Evolutionary conservation across 2,329 filamentous ascomycete genomes (phyloP).

Genomic region (Alternaria triticina): DNA sequence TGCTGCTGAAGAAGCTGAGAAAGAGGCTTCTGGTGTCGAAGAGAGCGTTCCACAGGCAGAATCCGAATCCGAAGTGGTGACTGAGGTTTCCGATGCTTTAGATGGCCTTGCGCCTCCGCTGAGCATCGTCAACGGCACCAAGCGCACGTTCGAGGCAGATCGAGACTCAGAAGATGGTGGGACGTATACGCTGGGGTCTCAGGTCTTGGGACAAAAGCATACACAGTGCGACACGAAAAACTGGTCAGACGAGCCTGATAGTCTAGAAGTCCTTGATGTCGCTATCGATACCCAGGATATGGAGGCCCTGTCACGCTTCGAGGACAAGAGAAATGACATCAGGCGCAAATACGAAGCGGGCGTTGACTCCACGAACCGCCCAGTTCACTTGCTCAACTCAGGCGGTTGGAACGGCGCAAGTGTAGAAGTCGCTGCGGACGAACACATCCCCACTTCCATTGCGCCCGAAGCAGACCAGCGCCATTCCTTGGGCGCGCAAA

Average conservation of each 20-base stretch:
- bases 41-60: neutral
- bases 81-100: neutral
- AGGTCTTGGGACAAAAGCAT: neutral
- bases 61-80: neutral
- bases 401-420: neutral
- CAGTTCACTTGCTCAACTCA: neutral
- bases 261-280: neutral
- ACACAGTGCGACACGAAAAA: neutral
- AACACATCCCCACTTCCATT: neutral
- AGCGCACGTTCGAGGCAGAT: neutral
- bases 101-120: neutral
- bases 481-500: neutral
- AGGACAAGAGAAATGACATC: neutral
- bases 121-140: neutral
- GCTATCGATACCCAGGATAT: neutral
- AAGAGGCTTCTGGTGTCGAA: neutral
- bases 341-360: neutral
- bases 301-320: neutral
- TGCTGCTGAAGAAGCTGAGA: neutral
- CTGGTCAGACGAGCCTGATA: neutral
- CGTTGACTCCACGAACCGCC: neutral
- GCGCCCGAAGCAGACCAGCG: neutral
- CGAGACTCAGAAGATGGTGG: neutral
- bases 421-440: neutral
- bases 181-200: neutral